Percentiles rank a stretch among this genome's conserved stretches.
Conservation (phyloP, 2,329 filamentous ascomycete genomes). For the Paraphaeosphaeria minitans region DNA sequence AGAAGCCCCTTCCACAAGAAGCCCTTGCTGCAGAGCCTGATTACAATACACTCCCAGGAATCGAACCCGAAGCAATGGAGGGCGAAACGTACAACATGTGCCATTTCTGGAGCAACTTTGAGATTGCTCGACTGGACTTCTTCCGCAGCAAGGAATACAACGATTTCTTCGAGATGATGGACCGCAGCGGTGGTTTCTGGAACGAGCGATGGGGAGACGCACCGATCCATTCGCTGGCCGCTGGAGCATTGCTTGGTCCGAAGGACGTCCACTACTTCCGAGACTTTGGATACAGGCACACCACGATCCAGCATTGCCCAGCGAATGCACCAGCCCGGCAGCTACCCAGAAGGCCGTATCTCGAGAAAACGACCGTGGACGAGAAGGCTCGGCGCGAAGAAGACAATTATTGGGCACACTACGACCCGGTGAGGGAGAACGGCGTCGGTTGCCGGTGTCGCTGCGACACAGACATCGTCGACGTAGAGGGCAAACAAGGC, state of each 20-base stretch:
- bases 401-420: constrained; percentile 93
- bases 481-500: constrained; percentile 96
- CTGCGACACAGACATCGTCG: constrained; percentile 96
- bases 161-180: constrained; percentile 99
- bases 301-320: constrained; percentile 97
- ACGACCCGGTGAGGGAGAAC: constrained; percentile 88
- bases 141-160: constrained; percentile 97
- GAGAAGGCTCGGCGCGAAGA: constrained; percentile 87
- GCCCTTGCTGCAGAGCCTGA: constrained; percentile 77
- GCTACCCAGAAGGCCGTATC: constrained; percentile 76
- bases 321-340: constrained; percentile 92
- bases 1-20: constrained; percentile 77
- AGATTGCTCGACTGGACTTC: constrained; percentile 93
- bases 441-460: constrained; percentile 95
- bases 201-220: constrained; percentile 99
- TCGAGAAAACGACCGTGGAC: constrained; percentile 80
- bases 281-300: constrained; percentile 97
- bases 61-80: constrained; percentile 93
- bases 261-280: constrained; percentile 97
- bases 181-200: constrained; percentile 97
- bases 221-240: constrained; percentile 95
- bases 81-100: constrained; percentile 99
- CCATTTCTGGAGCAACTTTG: constrained; percentile 99
- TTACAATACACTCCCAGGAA: constrained; percentile 72
- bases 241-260: constrained; percentile 80